Evolutionary conservation across 139 green algal genomes (phyloP).

Genomic region (Chlorella sp.): DNA sequence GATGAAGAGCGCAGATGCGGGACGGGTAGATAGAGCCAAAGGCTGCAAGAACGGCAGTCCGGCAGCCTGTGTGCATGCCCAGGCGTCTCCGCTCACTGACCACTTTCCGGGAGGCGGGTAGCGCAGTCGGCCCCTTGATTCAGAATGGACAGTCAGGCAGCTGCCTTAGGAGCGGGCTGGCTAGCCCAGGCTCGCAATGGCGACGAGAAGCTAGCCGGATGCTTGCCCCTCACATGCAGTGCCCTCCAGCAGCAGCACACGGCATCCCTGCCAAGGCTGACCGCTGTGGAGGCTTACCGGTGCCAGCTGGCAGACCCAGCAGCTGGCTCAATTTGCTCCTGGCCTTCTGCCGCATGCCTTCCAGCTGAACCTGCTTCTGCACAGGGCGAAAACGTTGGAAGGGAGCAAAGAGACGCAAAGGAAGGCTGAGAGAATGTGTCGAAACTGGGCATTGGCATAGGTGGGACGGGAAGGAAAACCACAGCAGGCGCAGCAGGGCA

Average conservation of each 20-base stretch:
- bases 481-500: background rate
- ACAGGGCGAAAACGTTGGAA: background rate
- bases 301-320: background rate
- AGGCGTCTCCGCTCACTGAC: too few relatives aligned
- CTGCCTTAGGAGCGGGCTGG: background rate
- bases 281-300: background rate
- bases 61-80: too few relatives aligned
- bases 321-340: background rate
- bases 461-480: too few relatives aligned
- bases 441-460: background rate
- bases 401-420: background rate
- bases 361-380: slow-evolving; percentile 15
- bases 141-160: background rate
- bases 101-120: too few relatives aligned
- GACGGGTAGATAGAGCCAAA: too few relatives aligned
- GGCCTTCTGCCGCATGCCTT: background rate
- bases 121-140: too few relatives aligned
- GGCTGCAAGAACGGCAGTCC: too few relatives aligned
- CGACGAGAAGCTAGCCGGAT: background rate
- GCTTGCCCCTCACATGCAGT: too few relatives aligned
- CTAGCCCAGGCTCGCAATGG: background rate
- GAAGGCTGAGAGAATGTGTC: background rate
- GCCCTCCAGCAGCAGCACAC: background rate
- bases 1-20: too few relatives aligned
- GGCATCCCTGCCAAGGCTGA: background rate